Conservation (phyloP, 2,329 filamentous ascomycete species). For the Gliomastix tumulicola region DNA sequence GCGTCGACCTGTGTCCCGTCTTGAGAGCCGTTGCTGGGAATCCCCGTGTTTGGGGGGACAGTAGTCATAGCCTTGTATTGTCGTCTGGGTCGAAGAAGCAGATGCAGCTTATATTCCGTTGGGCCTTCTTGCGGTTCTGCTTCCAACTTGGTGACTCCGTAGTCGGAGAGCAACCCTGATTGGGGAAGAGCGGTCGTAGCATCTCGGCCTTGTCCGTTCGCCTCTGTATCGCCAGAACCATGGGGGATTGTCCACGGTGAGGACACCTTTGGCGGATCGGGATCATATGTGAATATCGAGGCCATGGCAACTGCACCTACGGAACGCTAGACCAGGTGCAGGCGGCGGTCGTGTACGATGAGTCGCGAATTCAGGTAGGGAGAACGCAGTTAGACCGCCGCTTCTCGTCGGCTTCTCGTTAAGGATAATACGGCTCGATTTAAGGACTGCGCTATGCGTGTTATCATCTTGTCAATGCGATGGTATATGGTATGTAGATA, state of each 20-base stretch:
- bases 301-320: too few relatives aligned
- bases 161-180: conserved; percentile 45
- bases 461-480: too few relatives aligned
- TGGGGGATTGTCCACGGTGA: conserved; percentile 77
- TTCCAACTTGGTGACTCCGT: conserved; percentile 68
- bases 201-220: conserved; percentile 11
- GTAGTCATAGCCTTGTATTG: conserved; percentile 70
- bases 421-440: too few relatives aligned
- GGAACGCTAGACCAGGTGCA: too few relatives aligned
- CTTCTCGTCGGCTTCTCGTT: too few relatives aligned
- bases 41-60: conserved; percentile 4
- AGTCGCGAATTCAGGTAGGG: too few relatives aligned
- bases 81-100: conserved; percentile 72
- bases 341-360: too few relatives aligned
- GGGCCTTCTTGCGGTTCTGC: conserved; percentile 91
- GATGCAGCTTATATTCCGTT: conserved; percentile 92
- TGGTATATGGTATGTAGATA: too few relatives aligned
- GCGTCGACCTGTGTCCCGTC: conserved; percentile 3
- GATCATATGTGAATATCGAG: conserved; percentile 92
- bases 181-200: conserved; percentile 8
- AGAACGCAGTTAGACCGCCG: too few relatives aligned
- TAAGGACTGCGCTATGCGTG: too few relatives aligned
- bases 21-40: conserved; percentile 1
- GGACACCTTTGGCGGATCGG: conserved; percentile 77
- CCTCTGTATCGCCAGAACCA: conserved; percentile 26